Conservation (phyloP, 208 protist species). For the Trypanosoma vivax region DNA sequence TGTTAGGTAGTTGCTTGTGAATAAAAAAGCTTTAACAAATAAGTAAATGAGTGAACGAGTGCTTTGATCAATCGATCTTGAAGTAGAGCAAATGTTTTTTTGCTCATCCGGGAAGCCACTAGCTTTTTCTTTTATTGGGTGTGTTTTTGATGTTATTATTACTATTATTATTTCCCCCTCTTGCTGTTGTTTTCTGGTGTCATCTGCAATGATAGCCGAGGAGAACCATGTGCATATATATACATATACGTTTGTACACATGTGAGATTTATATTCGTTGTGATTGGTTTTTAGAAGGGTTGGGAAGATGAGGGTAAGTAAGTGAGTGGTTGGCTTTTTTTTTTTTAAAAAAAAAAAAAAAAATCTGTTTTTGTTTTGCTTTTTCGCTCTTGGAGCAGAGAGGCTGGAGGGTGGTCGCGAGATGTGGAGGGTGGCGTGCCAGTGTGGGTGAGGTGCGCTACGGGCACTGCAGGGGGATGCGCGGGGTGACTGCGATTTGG, state of each 20-base stretch:
- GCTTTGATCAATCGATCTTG: too few species aligned
- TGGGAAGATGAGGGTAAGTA: neutral
- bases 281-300: neutral
- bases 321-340: conserved; percentile 6
- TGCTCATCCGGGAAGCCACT: too few species aligned
- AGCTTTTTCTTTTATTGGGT: neutral
- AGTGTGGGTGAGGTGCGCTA: too few species aligned
- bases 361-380: too few species aligned
- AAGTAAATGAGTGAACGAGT: neutral
- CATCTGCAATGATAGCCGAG: neutral
- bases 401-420: too few species aligned
- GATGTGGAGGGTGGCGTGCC: too few species aligned
- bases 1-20: neutral
- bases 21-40: neutral
- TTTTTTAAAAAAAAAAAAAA: conserved; percentile 10
- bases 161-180: neutral
- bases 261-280: neutral
- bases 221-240: neutral
- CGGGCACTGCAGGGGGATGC: too few species aligned
- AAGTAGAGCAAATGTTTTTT: too few species aligned
- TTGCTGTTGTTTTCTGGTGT: neutral
- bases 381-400: too few species aligned
- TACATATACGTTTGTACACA: conserved; percentile 6
- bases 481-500: too few species aligned
- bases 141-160: neutral